Evolutionary conservation across 148 eudicot species (phyloP), one percentile per base, ranked within the genome.

Genomic region (Rhododendron kiyosumense): DNA sequence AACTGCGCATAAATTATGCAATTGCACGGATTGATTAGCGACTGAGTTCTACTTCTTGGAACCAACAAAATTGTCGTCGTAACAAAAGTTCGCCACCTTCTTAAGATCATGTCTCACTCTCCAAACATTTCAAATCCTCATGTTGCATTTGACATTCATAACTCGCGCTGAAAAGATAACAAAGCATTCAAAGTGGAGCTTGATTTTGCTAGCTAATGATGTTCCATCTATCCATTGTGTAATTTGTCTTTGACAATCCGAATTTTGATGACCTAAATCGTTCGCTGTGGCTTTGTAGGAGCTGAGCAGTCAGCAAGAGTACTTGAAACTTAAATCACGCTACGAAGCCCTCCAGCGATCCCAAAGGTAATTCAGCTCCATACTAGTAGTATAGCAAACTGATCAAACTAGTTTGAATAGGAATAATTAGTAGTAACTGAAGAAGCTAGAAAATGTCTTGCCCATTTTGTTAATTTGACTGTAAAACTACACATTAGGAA

Each of bases 231-330:
- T 24, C 11, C 0, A 61, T 28, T 26, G 74, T 67, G 17, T 38
- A 38, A 38, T 67, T 41, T 36, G 51, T 78, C 71, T n/a, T 12
- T 57, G 24, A 54, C 83, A 34, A 41, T 79, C 81, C 12, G 11
- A 78, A 7, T 5, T 78, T 63, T 28, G 18, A 4, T 73, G 15
- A 73, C 49, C 63, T 78, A 7, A 59, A 6, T 67, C 8, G 2
- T 36, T 51, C 77, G 46, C 20, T 34, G 52, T 48, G 88, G 85
- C 69, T 49, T 41, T 84, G 82, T 51, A 96, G 98, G 99, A 96
- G 87, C 49, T 95, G 83, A 94, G 92, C 77, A 96, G 95, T 65
- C 97, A 96, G 84, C 98, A 96, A 77, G 98, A 96, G 87, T 96
- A 96, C 84, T 81, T 95, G 82, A 95, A 94, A 92, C 97, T 96